Evolutionary conservation across 192 early-diverging fungal genomes (phyloP).

Genomic region (Piromyces finnis): DNA sequence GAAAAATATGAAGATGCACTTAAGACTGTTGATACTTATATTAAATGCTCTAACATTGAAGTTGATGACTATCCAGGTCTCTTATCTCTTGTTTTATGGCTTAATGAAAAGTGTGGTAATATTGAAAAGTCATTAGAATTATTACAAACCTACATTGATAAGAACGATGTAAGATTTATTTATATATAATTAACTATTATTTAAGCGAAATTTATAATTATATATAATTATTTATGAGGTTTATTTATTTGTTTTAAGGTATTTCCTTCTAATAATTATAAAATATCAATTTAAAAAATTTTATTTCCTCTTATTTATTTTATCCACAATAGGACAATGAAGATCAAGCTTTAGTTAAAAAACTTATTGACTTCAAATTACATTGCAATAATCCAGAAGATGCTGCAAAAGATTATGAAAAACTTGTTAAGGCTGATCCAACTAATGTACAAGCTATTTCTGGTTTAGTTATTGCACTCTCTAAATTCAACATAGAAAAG

Average conservation of each 20-base stretch:
- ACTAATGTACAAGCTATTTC: conserved; percentile 41
- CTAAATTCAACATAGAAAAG: conserved; percentile 30
- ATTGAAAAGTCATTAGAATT: conserved; percentile 31
- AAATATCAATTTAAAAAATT: too few species aligned
- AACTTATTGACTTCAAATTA: conserved; percentile 52
- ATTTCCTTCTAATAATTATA: too few species aligned
- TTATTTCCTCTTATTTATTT: too few species aligned
- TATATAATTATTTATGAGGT: too few species aligned
- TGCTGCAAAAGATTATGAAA: conserved; percentile 49
- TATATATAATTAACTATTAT: too few species aligned
- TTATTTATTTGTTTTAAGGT: too few species aligned
- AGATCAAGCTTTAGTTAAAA: conserved; percentile 24
- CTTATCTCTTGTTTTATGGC: conserved; percentile 51
- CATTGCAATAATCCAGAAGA: conserved; percentile 29
- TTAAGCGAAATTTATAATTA: too few species aligned
- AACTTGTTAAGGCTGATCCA: conserved; percentile 45
- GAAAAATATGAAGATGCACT: conserved; percentile 27
- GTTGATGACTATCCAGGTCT: conserved; percentile 33
- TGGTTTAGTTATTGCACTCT: conserved; percentile 42
- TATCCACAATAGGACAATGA: neutral
- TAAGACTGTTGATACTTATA: conserved; percentile 16
- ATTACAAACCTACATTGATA: conserved; percentile 5
- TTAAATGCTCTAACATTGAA: conserved; percentile 11
- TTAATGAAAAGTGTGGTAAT: conserved; percentile 45
- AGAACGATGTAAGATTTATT: conserved; percentile 18